Percentiles rank a stretch among this genome's conserved stretches.
These are phyloP conservation scores for Talaromyces albobiverticillius DNA, from an alignment of 2,329 filamentous ascomycete genomes.

Conservation along the genomic window DNA sequence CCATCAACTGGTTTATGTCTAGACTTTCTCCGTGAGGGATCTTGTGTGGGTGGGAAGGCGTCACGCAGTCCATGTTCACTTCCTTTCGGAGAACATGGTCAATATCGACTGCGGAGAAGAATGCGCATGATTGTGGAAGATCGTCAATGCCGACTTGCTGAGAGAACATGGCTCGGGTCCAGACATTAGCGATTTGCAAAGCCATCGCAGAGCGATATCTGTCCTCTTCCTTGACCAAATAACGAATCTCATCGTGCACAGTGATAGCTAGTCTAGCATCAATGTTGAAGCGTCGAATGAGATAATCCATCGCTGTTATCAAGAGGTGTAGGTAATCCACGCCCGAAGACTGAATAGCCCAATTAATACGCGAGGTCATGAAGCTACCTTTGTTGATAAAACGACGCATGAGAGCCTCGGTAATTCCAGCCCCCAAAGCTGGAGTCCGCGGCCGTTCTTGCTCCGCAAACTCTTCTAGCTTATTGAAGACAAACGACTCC, in stretches of 20 bases:
- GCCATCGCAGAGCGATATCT: constrained; percentile 90
- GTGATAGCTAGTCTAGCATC: constrained; percentile 84
- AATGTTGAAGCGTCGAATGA: constrained; percentile 80
- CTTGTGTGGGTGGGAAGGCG: constrained; percentile 73
- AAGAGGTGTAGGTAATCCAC: constrained; percentile 96
- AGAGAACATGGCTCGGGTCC: constrained; percentile 96
- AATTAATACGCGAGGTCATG: constrained; percentile 95
- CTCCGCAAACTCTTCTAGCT: constrained; percentile 94
- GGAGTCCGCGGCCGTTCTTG: constrained; percentile 88
- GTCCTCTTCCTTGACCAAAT: constrained; percentile 80
- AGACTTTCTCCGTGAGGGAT: constrained; percentile 85
- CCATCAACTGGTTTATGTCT: constrained; percentile 75
- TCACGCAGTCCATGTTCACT: constrained; percentile 96
- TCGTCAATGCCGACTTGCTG: constrained; percentile 97
- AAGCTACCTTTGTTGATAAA: constrained; percentile 88
- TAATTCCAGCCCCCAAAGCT: constrained; percentile 91
- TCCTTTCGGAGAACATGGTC: constrained; percentile 96
- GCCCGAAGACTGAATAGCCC: constrained; percentile 96
- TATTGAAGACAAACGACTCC: constrained; percentile 97
- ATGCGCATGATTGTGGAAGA: constrained; percentile 88
- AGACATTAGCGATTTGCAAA: constrained; percentile 87
- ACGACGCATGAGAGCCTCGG: constrained; percentile 85
- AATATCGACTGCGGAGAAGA: constrained; percentile 93
- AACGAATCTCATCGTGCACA: constrained; percentile 96
- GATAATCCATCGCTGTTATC: constrained; percentile 91